Conservation (phyloP, 1,284 basidiomycete species). For the Apiotrichum sp. region DNA sequence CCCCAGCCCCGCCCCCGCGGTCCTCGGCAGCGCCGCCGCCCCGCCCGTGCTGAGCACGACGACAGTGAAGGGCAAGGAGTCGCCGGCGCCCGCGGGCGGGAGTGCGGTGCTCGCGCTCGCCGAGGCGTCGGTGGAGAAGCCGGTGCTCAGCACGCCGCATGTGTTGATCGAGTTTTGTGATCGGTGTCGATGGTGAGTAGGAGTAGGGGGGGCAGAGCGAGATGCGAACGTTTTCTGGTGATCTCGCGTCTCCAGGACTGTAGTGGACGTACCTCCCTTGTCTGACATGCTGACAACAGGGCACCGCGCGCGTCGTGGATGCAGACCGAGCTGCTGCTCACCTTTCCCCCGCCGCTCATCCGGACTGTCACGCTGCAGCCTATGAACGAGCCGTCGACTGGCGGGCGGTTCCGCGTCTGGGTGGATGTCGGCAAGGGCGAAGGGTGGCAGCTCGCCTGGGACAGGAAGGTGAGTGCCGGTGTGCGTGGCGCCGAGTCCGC, state of each 20-base stretch:
- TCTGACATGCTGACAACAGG: conserved; percentile 18
- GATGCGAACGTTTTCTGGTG: no score
- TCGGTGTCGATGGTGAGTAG: conserved; percentile 56
- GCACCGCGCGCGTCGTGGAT: conserved; percentile 70
- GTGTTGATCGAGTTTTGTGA: conserved; percentile 77
- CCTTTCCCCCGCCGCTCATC: conserved; percentile 70
- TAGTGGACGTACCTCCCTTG: no score
- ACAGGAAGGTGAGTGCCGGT: conserved; percentile 39
- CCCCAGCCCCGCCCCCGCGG: neutral
- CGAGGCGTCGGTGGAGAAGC: conserved; percentile 53
- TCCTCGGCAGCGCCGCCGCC: neutral
- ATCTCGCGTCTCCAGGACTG: no score
- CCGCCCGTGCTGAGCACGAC: neutral
- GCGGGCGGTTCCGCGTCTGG: conserved; percentile 84
- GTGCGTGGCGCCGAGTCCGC: no score
- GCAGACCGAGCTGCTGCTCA: conserved; percentile 79
- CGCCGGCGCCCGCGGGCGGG: neutral
- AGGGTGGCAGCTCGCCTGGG: conserved; percentile 44
- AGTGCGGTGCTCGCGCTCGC: neutral
- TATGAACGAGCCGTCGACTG: conserved; percentile 69
- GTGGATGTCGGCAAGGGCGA: conserved; percentile 49
- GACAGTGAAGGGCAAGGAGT: neutral
- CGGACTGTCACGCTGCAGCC: conserved; percentile 65
- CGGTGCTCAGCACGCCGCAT: conserved; percentile 51
- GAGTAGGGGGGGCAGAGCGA: no score